Conservation (phyloP, 306 rosid species). For the Leucaena leucocephala region DNA sequence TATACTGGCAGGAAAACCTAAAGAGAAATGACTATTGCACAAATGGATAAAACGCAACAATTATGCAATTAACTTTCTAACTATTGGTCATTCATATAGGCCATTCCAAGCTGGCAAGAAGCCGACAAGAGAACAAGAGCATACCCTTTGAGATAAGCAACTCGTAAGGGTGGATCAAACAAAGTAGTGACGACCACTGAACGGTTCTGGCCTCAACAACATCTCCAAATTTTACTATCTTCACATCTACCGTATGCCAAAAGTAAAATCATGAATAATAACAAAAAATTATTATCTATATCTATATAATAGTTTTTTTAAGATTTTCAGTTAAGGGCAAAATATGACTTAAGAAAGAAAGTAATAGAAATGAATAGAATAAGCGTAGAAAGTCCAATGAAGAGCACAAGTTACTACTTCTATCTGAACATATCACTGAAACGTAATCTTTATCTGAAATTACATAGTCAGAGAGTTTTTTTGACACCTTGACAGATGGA, state of each 20-base stretch:
- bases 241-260: conserved; percentile 56
- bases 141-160: conserved; percentile 67
- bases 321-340: background rate
- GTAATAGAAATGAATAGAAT: background rate
- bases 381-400: background rate
- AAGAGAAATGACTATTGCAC: background rate
- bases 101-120: background rate
- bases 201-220: conserved; percentile 70
- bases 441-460: background rate
- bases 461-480: background rate
- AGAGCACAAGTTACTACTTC: background rate
- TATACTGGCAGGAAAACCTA: background rate
- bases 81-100: background rate
- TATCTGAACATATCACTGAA: background rate
- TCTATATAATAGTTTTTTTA: background rate
- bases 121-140: conserved; percentile 7
- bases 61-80: background rate
- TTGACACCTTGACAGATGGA: background rate
- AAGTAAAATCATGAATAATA: background rate
- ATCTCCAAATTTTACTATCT: conserved; percentile 63
- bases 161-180: conserved; percentile 62
- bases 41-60: background rate
- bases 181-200: conserved; percentile 65
- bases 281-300: background rate
- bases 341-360: background rate